These are phyloP conservation scores for Stachybotrys elegans DNA, from an alignment of 2,329 filamentous ascomycete genomes.

Conservation along the genomic window DNA sequence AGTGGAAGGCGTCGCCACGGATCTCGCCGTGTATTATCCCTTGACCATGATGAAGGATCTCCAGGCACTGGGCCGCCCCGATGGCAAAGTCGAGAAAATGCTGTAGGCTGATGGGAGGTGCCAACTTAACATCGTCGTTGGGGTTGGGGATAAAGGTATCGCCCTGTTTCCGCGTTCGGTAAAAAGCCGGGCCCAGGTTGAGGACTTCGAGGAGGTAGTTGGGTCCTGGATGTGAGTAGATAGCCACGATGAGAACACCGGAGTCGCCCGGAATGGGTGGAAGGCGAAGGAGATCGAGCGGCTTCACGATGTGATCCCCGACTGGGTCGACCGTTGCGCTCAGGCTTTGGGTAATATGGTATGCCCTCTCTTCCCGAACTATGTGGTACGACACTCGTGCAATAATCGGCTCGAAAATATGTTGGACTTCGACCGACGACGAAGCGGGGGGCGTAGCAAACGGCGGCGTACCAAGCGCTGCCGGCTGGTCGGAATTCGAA, in stretches of 20 bases:
- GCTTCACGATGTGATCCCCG: constrained; percentile 71
- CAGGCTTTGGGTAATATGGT: constrained; percentile 73
- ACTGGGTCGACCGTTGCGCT: constrained; percentile 66
- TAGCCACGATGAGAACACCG: constrained; percentile 67
- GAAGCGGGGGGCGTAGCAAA: constrained; percentile 23
- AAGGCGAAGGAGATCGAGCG: constrained; percentile 73
- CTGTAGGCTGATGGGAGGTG: constrained; percentile 62
- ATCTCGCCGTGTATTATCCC: constrained; percentile 88
- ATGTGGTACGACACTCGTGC: constrained; percentile 80
- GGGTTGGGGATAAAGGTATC: constrained; percentile 43
- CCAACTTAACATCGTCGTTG: constrained; percentile 41
- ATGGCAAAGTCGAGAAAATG: constrained; percentile 88
- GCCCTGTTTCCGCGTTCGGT: constrained; percentile 47
- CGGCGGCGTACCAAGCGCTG: constrained; percentile 18
- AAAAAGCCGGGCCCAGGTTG: constrained; percentile 73
- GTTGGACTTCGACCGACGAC: constrained; percentile 40
- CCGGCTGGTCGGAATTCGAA: too few species aligned
- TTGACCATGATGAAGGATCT: constrained; percentile 85
- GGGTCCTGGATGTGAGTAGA: constrained; percentile 72
- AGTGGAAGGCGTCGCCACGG: constrained; percentile 86
- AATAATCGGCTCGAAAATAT: constrained; percentile 62
- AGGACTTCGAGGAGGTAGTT: constrained; percentile 69
- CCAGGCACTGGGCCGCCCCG: constrained; percentile 77
- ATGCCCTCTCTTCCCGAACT: constrained; percentile 80
- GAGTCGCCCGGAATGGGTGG: constrained; percentile 64